A percentile compares a stretch with the other conserved stretches of the same genome.
These are phyloP conservation scores for Mycosarcoma maydis DNA, from an alignment of 1,284 basidiomycete genomes.

Conservation along the genomic window DNA sequence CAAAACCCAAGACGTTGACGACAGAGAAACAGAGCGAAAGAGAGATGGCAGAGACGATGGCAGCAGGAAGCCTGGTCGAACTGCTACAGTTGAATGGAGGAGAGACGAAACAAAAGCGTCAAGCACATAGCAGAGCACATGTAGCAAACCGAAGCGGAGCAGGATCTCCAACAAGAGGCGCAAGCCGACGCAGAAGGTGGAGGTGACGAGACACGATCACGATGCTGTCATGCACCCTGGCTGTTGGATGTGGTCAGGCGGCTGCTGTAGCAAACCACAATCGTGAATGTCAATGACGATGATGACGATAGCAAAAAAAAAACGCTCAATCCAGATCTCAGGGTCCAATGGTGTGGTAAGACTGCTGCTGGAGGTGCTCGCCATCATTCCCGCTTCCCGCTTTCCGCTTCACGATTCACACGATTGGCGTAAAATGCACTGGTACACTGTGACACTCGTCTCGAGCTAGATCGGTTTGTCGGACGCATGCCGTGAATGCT, in stretches of 20 bases:
- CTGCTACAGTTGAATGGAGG: too few relatives aligned
- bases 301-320: background rate
- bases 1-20: background rate
- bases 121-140: too few relatives aligned
- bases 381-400: too few relatives aligned
- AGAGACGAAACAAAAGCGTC: too few relatives aligned
- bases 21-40: conserved; percentile 9
- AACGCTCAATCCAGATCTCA: too few relatives aligned
- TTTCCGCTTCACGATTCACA: too few relatives aligned
- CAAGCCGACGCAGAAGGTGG: background rate
- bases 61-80: background rate
- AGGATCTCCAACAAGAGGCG: too few relatives aligned
- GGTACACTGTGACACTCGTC: too few relatives aligned
- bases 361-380: background rate
- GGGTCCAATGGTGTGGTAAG: conserved; percentile 13
- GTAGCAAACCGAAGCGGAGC: background rate
- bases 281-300: conserved; percentile 15
- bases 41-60: background rate
- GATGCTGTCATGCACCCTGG: conserved; percentile 33
- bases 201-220: background rate
- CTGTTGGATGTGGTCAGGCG: conserved; percentile 6
- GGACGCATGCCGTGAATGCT: too few relatives aligned
- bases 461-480: too few relatives aligned
- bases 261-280: too few relatives aligned
- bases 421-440: too few relatives aligned